These are phyloP conservation scores for Rhodotorula sp. DNA, from an alignment of 1,284 basidiomycete genomes.

Conservation along the genomic window DNA sequence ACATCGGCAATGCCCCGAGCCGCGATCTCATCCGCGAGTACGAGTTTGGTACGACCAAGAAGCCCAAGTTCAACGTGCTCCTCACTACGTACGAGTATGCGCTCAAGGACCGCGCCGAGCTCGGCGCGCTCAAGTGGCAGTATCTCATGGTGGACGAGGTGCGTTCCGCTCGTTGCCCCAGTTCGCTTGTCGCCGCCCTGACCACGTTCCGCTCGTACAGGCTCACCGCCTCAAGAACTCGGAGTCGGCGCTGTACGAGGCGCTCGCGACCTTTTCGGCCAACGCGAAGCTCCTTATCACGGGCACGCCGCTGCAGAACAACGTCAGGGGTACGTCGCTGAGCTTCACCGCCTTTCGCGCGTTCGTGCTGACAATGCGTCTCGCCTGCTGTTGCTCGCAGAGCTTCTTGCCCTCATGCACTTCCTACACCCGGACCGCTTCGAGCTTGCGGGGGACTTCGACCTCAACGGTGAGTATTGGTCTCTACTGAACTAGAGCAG, in stretches of 20 bases:
- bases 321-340: conserved; percentile 77
- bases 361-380: neutral
- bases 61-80: conserved; percentile 92
- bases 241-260: conserved; percentile 95
- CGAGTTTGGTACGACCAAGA: conserved; percentile 81
- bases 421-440: conserved; percentile 99
- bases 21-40: conserved; percentile 88
- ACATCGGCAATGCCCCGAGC: conserved; percentile 85
- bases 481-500: conserved; percentile 36
- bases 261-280: conserved; percentile 81
- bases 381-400: conserved; percentile 54
- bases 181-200: neutral
- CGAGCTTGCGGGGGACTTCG: conserved; percentile 83
- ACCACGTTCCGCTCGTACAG: conserved; percentile 51
- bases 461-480: conserved; percentile 60
- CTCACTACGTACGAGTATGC: conserved; percentile 98
- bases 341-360: conserved; percentile 6
- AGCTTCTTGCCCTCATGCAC: conserved; percentile 94
- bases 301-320: conserved; percentile 97
- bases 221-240: conserved; percentile 98
- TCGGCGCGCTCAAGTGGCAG: conserved; percentile 96
- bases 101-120: conserved; percentile 83
- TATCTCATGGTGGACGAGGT: conserved; percentile 94
- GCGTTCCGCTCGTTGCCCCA: conserved; percentile 36
- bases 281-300: conserved; percentile 95